Base-by-base conservation (phyloP, 495 filamentous ascomycete genomes). In the Chaetomium fimeti region DNA sequence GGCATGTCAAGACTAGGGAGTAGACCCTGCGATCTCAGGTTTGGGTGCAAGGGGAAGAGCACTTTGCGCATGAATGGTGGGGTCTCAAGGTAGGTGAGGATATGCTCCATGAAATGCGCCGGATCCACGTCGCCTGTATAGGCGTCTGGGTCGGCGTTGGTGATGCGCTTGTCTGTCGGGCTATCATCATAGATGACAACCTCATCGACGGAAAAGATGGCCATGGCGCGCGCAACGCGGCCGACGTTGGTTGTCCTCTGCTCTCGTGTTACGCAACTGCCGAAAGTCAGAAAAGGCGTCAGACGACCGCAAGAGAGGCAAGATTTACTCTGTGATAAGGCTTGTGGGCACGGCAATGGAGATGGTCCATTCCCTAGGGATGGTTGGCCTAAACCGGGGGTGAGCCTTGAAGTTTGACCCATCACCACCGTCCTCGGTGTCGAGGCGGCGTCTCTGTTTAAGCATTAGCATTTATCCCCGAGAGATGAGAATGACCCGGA, bases 121-220 rank as follows among this genome's bases (percentile, higher is more conserved):
- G 89, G 88, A 65, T 91, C 84, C 1, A 81, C 73, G 59, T 81
- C 85, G 57, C 85, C 88, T 0, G 87, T 89, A 67, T 89, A 88
- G 25, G 76, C 76, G 8, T 79, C 77, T 18, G 76, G 71, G 45
- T 82, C 76, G 25, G 78, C 74, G 32, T 80, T 74, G 18, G 64
- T 53, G 38, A 76, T 69, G 48, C 77, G 79, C 24, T 75, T 71
- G 38, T 75, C 70, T 16, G 67, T 27, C 0, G 74, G 79, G 45
- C 74, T 78, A 72, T 92, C 89, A 54, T 90, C 83, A 71, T 87
- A 92, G 60, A 92, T 73, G 51, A 92, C 79, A 29, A 93, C 79
- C 73, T 93, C 90, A 68, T 93, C 90, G 58, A 92, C 83, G 64
- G 83, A 87, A 71, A 91, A 92, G 62, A 92, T 87, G 27, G 89